Conservation (phyloP, 2,329 filamentous ascomycete genomes). For the Ophiostoma perfectum region DNA sequence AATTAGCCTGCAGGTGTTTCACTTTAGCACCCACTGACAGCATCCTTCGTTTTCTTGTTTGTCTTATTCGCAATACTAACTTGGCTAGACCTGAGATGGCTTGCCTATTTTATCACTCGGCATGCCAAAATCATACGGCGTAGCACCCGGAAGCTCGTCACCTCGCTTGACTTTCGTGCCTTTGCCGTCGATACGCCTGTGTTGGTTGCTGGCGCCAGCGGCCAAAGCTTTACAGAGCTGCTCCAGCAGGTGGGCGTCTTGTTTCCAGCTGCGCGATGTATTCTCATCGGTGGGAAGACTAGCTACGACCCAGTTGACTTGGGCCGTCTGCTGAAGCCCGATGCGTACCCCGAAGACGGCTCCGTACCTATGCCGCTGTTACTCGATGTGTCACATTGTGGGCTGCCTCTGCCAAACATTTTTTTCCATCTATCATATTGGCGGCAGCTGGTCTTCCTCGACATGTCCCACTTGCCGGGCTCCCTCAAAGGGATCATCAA, state of each 20-base stretch:
- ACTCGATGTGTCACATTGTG: conserved; percentile 43
- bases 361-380: conserved; percentile 33
- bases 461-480: conserved; percentile 47
- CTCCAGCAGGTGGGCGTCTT: conserved; percentile 37
- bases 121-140: conserved; percentile 35
- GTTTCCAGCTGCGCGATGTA: conserved; percentile 42
- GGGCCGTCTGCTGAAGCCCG: conserved; percentile 4
- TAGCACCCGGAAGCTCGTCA: conserved; percentile 41
- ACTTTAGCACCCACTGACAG: conserved; percentile 4
- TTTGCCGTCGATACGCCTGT: conserved; percentile 35
- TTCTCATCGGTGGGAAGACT: conserved; percentile 45
- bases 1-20: neutral
- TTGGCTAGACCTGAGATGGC: conserved; percentile 43
- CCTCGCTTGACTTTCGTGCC: conserved; percentile 44
- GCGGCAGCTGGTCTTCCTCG: conserved; percentile 45
- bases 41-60: conserved; percentile 13
- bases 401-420: conserved; percentile 36
- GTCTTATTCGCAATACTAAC: conserved; percentile 10
- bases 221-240: conserved; percentile 36
- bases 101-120: conserved; percentile 42
- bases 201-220: conserved; percentile 39
- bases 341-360: conserved; percentile 16
- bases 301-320: conserved; percentile 42
- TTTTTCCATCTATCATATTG: conserved; percentile 39
- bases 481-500: conserved; percentile 36